Conservation (phyloP, 2,329 filamentous ascomycete species). For the Cytospora paraplurivora region DNA sequence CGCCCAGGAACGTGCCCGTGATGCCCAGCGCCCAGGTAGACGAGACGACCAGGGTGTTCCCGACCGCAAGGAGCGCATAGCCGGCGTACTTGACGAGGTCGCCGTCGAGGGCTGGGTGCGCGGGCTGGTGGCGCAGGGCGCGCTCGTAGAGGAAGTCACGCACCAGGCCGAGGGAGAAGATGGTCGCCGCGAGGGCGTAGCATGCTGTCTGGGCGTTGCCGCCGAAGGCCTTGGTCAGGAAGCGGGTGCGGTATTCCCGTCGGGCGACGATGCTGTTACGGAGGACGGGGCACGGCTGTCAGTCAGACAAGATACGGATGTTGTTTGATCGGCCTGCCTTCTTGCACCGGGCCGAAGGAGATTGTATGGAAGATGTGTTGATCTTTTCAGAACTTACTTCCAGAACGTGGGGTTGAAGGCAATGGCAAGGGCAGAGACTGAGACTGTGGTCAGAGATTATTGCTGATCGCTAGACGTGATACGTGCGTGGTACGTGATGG, state of each 20-base stretch:
- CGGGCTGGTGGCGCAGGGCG: constrained; percentile 75
- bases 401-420: constrained; percentile 98
- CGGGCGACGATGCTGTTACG: constrained; percentile 40
- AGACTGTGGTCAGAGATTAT: constrained; percentile 28
- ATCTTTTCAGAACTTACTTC: constrained; percentile 70
- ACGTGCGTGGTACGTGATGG: neutral
- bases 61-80: constrained; percentile 69
- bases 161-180: constrained; percentile 89
- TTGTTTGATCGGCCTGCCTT: constrained; percentile 1
- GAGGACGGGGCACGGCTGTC: constrained; percentile 17
- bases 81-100: constrained; percentile 64
- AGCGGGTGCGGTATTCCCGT: constrained; percentile 82
- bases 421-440: constrained; percentile 81
- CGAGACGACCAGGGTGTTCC: constrained; percentile 83
- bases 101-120: constrained; percentile 70
- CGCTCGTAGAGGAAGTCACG: constrained; percentile 87
- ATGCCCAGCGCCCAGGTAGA: constrained; percentile 92
- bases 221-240: constrained; percentile 83
- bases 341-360: neutral
- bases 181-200: constrained; percentile 84
- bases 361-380: neutral
- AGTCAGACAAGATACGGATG: constrained; percentile 14
- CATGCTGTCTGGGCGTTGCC: constrained; percentile 79
- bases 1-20: constrained; percentile 93
- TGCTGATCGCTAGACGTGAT: neutral